Evolutionary conservation across 306 rosid genomes (phyloP).

Genomic region (Glycine latifolia): DNA sequence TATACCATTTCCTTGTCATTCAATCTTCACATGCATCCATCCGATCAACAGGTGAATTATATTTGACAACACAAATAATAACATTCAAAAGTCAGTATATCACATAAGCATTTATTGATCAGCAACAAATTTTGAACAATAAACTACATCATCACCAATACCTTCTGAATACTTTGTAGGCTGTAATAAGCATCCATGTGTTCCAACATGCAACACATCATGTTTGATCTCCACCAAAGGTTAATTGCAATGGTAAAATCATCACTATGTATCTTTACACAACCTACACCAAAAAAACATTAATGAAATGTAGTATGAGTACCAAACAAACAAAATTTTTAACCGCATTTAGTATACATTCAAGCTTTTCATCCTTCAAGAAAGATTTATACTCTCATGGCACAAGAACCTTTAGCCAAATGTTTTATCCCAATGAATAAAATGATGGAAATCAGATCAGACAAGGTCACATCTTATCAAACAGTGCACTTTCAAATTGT

Average conservation of each 20-base stretch:
- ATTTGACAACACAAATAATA: slow-evolving; percentile 14
- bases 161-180: slow-evolving; percentile 93
- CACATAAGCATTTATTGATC: slow-evolving; percentile 22
- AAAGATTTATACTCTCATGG: slow-evolving; percentile 17
- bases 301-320: slow-evolving; percentile 16
- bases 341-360: slow-evolving; percentile 1
- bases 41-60: too few species aligned
- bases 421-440: slow-evolving; percentile 16
- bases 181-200: slow-evolving; percentile 94
- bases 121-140: slow-evolving; percentile 18
- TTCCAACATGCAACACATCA: slow-evolving; percentile 57
- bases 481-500: slow-evolving; percentile 9
- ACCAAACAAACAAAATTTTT: slow-evolving; percentile 21
- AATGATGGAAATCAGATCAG: slow-evolving; percentile 4
- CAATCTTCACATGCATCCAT: too few species aligned
- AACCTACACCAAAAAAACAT: background rate
- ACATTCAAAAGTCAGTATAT: slow-evolving; percentile 56
- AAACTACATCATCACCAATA: slow-evolving; percentile 51
- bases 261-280: too few species aligned
- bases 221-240: too few species aligned
- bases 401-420: slow-evolving; percentile 14
- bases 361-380: background rate
- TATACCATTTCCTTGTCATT: too few species aligned
- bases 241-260: too few species aligned
- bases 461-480: background rate